phyloP scores from a whole-genome alignment of 225 moss, liverwort and hornwort species.

The Asterella californica region DNA sequence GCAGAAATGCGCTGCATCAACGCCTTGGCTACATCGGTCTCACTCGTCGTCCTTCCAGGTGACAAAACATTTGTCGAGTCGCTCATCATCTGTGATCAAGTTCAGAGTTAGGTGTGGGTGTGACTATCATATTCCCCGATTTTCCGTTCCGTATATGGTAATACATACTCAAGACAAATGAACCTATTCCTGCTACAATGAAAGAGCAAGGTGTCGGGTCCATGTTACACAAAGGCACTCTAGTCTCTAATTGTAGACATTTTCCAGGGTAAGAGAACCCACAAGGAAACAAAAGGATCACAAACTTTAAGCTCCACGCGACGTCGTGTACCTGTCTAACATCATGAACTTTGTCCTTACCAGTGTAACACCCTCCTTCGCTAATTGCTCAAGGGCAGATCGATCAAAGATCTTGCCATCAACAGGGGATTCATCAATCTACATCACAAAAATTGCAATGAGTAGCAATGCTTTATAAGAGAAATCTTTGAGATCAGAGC shows the following conservation, averaged over 20 bases:
- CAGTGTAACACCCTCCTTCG: constrained; percentile 97
- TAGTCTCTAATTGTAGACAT: not conserved
- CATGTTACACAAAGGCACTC: not conserved
- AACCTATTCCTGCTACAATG: not conserved
- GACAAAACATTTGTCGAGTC: constrained; percentile 96
- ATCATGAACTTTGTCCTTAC: constrained; percentile 23
- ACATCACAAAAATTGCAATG: constrained; percentile 17
- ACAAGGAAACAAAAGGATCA: not conserved
- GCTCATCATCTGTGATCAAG: constrained; percentile 80
- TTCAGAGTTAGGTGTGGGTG: not conserved
- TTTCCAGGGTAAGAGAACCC: not conserved
- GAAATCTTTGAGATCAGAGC: not conserved
- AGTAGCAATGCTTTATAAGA: not conserved
- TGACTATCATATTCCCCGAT: not conserved
- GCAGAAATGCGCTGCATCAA: constrained; percentile 77
- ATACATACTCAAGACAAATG: not conserved
- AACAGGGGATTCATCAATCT: constrained; percentile 99
- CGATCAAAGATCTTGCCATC: constrained; percentile 96
- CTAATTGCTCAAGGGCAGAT: constrained; percentile 76
- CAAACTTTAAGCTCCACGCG: not conserved
- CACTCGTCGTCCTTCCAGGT: constrained; percentile 89
- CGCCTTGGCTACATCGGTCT: constrained; percentile 91
- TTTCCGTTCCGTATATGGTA: not conserved
- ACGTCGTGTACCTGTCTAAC: not conserved
- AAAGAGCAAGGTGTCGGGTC: not conserved